Conservation (phyloP, 2,329 filamentous ascomycete genomes). For the Knoxdaviesia capensis region DNA sequence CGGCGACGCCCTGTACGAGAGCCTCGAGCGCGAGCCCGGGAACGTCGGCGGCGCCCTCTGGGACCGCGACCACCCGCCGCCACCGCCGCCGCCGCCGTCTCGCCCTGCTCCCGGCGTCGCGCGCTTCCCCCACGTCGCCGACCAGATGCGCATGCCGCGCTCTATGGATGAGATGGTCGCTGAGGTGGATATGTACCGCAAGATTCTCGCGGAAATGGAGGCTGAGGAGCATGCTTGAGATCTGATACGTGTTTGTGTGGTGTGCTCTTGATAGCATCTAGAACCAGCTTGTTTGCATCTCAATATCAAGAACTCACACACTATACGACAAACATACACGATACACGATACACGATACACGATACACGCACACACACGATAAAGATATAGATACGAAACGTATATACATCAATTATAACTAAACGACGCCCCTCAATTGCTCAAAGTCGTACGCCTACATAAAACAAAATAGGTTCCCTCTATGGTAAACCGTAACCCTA, state of each 20-base stretch:
- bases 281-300: no score
- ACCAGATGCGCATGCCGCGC: conserved; percentile 46
- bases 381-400: not conserved
- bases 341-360: conserved; percentile 5
- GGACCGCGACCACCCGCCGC: conserved; percentile 17
- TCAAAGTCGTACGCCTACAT: not conserved
- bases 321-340: conserved; percentile 5
- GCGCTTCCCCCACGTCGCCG: conserved; percentile 49
- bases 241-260: no score
- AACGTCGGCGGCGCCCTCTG: conserved; percentile 56
- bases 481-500: not conserved
- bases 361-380: not conserved
- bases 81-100: conserved; percentile 9
- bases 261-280: no score
- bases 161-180: conserved; percentile 55
- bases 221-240: no score
- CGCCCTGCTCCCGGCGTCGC: conserved; percentile 28
- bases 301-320: no score
- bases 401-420: not conserved
- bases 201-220: no score
- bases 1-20: conserved; percentile 57
- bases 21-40: conserved; percentile 68
- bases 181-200: conserved; percentile 47
- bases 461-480: not conserved
- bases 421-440: not conserved